Base-by-base conservation (phyloP, 1,284 basidiomycete genomes). In the Vanrija humicola region DNA sequence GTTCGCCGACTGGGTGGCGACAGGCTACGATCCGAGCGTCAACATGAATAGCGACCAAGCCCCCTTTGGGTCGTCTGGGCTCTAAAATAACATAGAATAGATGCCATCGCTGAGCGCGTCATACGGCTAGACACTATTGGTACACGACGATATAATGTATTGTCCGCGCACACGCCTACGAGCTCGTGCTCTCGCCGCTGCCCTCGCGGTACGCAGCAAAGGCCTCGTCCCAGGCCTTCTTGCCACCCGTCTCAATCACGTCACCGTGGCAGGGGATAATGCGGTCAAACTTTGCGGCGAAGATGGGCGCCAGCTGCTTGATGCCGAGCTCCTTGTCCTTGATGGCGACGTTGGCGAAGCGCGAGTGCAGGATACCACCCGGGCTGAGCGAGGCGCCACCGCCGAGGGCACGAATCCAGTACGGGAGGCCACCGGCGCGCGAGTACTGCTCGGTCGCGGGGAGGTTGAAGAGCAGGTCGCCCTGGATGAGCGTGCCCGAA, bases 211-310 rank as follows among this genome's bases (percentile, higher is more conserved):
- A 14, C 9, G 34, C 34, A 12, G 34, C 34, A 34, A 34, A 79
- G 10, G 76, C 67, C 57, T 74, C 64, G 45, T 68, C 79, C 89
- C 88, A 93, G 1, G 83, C 86, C 43, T 80, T 79, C 68, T 87
- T 87, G 34, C 34, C 90, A 6, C 82, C 82, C 0, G 77, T 82
- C 73, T 92, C 89, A 55, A 94, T 88, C 18, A 92, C 87, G 63
- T 91, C 88, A 16, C 73, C 94, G 73, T 97, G 94, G 68, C 92
- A 95, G 46, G 90, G 90, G 56, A 97, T 91, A 68, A 98, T 88
- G 44, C 88, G 80, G 28, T 89, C 83, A 72, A 92, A 94, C 65
- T 94, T 86, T n/a, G 68, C 70, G 3, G 63, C 60, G 19, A 59
- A 52, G 61, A 75, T 70, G 7, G 73, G 69, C 38, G 56, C 48